Conservation (phyloP, 1,284 basidiomycete genomes). For the Ceratobasidium sp. region DNA sequence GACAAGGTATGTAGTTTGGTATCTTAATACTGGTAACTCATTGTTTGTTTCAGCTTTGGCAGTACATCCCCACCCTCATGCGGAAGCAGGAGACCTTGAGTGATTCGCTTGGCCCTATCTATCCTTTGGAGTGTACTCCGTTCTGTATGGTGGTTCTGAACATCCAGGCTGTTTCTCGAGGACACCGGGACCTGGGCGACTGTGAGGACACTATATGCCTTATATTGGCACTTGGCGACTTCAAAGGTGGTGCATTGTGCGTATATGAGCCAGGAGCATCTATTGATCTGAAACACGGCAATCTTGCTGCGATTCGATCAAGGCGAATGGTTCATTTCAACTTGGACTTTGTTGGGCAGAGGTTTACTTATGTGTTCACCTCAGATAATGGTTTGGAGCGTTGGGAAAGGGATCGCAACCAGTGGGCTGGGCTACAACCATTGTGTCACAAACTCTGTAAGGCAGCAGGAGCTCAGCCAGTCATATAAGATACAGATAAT, state of each 20-base stretch:
- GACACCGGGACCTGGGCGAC: neutral
- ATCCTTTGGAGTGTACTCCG: neutral
- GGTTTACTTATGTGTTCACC: neutral
- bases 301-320: slow-evolving; percentile 5
- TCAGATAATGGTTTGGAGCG: neutral
- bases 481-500: too few species aligned
- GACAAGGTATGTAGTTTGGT: neutral
- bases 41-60: neutral
- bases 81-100: neutral
- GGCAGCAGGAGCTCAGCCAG: too few species aligned
- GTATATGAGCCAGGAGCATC: slow-evolving; percentile 10
- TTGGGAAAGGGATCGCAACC: neutral
- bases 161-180: neutral
- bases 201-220: neutral
- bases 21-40: neutral
- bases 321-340: slow-evolving; percentile 15
- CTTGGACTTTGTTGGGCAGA: slow-evolving; percentile 1
- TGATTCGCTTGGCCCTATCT: neutral
- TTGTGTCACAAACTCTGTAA: too few species aligned
- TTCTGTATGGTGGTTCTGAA: slow-evolving; percentile 6
- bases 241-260: neutral
- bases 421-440: neutral
- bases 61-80: slow-evolving; percentile 3
- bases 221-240: neutral
- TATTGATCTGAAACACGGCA: neutral